phyloP scores from a whole-genome alignment of 108 stramenopile genomes.

The Thalassiosira profunda region DNA sequence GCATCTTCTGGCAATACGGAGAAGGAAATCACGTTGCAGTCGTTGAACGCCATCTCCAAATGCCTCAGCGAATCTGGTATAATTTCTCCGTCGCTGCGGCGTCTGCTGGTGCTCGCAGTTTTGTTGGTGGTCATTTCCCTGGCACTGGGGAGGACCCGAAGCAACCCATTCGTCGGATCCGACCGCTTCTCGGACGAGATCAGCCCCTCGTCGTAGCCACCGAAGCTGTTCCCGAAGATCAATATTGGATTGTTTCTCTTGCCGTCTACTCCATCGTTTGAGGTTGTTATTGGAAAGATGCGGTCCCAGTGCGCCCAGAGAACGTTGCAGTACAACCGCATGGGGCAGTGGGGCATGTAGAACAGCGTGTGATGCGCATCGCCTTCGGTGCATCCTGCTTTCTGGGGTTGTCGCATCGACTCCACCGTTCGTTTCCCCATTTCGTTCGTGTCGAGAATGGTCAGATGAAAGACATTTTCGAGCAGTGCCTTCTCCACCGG shows the following conservation, averaged over 20 bases:
- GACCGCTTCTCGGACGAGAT: conserved; percentile 25
- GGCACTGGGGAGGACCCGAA: conserved; percentile 29
- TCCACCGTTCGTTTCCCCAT: conserved; percentile 34
- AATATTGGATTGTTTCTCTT: conserved; percentile 47
- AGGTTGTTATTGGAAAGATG: too few species aligned
- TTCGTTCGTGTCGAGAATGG: conserved; percentile 34
- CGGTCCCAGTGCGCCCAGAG: conserved; percentile 52
- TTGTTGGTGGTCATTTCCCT: conserved; percentile 24
- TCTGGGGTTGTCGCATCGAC: conserved; percentile 16
- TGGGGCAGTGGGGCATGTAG: not conserved
- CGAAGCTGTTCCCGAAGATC: conserved; percentile 53
- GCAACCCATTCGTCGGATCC: conserved; percentile 51
- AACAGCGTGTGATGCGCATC: not conserved
- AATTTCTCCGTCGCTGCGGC: not conserved
- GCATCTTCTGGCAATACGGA: too few species aligned
- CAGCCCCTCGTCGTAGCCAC: conserved; percentile 38
- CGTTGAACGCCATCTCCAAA: conserved; percentile 54
- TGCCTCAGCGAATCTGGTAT: conserved; percentile 20
- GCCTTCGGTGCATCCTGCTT: not conserved
- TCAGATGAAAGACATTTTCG: conserved; percentile 28
- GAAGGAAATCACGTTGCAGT: conserved; percentile 53
- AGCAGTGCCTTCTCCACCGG: conserved; percentile 31
- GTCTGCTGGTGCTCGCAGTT: conserved; percentile 9
- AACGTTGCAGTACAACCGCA: conserved; percentile 54
- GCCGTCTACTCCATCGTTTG: too few species aligned